Conservation (phyloP, 2,329 filamentous ascomycete species). For the Xylariaceae sp. region DNA sequence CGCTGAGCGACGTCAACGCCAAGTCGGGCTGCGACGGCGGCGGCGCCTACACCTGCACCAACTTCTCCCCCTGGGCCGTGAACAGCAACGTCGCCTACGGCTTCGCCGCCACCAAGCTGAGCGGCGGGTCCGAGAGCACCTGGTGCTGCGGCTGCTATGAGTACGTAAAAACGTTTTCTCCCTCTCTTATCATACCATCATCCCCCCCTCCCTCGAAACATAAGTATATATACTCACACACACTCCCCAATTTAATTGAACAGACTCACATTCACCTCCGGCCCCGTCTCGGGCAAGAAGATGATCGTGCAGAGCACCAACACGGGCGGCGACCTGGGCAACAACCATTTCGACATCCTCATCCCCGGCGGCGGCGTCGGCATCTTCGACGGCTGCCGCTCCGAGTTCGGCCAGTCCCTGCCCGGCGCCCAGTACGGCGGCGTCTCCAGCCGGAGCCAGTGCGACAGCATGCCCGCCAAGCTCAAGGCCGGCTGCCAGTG, state of each 20-base stretch:
- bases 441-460: conserved; percentile 36
- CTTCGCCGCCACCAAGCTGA: conserved; percentile 46
- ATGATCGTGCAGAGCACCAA: conserved; percentile 56
- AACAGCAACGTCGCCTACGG: conserved; percentile 48
- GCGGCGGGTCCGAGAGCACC: conserved; percentile 38
- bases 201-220: not conserved
- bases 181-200: not conserved
- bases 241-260: too few species aligned
- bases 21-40: conserved; percentile 46
- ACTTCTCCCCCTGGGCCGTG: conserved; percentile 48
- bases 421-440: conserved; percentile 44
- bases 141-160: conserved; percentile 56
- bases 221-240: not conserved
- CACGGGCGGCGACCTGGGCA: conserved; percentile 46
- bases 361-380: conserved; percentile 46
- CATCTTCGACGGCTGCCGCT: conserved; percentile 40
- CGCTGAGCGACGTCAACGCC: conserved; percentile 37
- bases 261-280: conserved; percentile 32
- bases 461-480: conserved; percentile 37
- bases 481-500: conserved; percentile 45
- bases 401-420: conserved; percentile 35
- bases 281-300: conserved; percentile 44
- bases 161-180: conserved; percentile 26
- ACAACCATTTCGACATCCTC: conserved; percentile 48
- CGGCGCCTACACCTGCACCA: conserved; percentile 44